Percentiles rank a stretch among this genome's conserved stretches.
These are phyloP conservation scores for Isochrysis galbana DNA, from an alignment of 78 protist genomes.

Conservation along the genomic window DNA sequence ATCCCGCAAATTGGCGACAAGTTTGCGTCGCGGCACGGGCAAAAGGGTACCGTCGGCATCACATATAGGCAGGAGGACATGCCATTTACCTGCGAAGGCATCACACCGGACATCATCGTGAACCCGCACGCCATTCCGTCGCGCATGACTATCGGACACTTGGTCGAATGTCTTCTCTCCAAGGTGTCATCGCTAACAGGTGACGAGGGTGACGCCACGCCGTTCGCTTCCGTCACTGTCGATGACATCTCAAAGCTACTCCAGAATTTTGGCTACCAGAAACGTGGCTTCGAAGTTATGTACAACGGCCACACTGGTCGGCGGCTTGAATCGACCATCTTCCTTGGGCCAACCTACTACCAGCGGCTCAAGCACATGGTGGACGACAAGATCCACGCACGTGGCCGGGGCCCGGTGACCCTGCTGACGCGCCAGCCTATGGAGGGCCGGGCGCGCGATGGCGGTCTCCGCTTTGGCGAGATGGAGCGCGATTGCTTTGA, in stretches of 20 bases:
- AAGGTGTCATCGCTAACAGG: conserved; percentile 72
- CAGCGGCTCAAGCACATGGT: conserved; percentile 99
- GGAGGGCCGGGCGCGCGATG: conserved; percentile 98
- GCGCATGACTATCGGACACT: conserved; percentile 99
- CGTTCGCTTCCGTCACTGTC: conserved; percentile 92
- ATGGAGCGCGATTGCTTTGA: conserved; percentile 99
- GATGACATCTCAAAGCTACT: conserved; percentile 72
- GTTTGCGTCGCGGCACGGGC: conserved; percentile 99
- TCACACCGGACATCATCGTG: conserved; percentile 97
- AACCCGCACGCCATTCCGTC: conserved; percentile 99
- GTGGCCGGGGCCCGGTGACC: conserved; percentile 97
- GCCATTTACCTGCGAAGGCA: conserved; percentile 95
- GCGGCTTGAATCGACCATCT: conserved; percentile 29
- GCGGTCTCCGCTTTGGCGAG: conserved; percentile 99
- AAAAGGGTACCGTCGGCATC: conserved; percentile 99
- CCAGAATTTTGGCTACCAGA: conserved; percentile 84
- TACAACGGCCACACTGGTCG: conserved; percentile 98
- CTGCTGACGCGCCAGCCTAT: conserved; percentile 97
- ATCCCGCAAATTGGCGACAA: conserved; percentile 99
- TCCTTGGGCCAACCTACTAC: conserved; percentile 99
- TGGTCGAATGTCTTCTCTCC: conserved; percentile 97
- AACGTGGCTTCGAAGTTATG: conserved; percentile 91
- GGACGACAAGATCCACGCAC: conserved; percentile 97
- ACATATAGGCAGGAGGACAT: conserved; percentile 97
- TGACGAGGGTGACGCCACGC: conserved; percentile 94